Evolutionary conservation across 2,329 filamentous ascomycete species (phyloP).

Genomic region (Trichoderma sp.): DNA sequence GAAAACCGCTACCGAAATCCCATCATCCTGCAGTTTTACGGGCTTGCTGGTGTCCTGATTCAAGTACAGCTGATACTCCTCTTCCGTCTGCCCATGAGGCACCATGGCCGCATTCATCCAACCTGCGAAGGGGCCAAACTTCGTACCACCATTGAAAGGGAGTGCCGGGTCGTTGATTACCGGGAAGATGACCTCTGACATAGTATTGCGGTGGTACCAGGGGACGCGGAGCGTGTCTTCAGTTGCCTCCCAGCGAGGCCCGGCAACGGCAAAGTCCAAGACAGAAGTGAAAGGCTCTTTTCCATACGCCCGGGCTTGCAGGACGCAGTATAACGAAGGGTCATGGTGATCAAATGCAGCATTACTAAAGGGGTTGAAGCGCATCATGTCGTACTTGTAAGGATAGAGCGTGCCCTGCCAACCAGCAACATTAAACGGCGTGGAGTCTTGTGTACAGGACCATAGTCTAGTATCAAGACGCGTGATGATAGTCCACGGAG

Average conservation of each 20-base stretch:
- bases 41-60: neutral
- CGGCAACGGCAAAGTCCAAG: neutral
- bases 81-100: neutral
- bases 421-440: neutral
- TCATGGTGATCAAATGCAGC: neutral
- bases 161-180: neutral
- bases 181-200: neutral
- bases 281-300: neutral
- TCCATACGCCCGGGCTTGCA: neutral
- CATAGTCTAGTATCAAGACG: neutral
- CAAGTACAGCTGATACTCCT: neutral
- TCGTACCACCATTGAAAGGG: neutral
- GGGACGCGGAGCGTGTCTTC: neutral
- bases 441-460: neutral
- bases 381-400: neutral
- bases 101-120: neutral
- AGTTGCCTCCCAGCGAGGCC: neutral
- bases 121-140: neutral
- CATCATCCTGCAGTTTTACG: neutral
- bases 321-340: neutral
- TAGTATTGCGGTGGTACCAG: neutral
- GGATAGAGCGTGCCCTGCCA: neutral
- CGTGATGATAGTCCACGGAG: neutral
- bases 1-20: neutral
- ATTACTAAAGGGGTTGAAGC: neutral